phyloP scores from a whole-genome alignment of 768 basidiomycete genomes.

The Multifurca ochricompacta region DNA sequence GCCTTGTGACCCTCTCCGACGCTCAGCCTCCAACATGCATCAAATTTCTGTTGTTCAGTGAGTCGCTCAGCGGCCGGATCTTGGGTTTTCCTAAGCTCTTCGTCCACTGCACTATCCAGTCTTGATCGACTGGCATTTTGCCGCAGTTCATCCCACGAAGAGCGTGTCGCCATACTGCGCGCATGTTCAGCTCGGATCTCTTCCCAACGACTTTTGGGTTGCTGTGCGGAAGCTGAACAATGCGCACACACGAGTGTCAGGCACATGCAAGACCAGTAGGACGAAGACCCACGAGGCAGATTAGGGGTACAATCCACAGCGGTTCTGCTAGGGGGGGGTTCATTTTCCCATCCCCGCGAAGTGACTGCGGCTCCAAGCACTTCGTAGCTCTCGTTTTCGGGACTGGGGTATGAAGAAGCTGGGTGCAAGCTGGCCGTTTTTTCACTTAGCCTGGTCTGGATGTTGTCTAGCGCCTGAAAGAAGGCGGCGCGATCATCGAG shows the following conservation, averaged over 20 bases:
- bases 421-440: conserved; percentile 9
- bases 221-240: not conserved
- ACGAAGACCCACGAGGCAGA: not conserved
- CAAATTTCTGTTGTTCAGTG: conserved; percentile 47
- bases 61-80: conserved; percentile 31
- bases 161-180: conserved; percentile 32
- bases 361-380: not conserved
- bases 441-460: conserved; percentile 24
- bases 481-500: conserved; percentile 30
- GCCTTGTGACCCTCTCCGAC: conserved; percentile 27
- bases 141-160: conserved; percentile 64
- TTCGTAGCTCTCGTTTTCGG: not conserved
- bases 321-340: not conserved
- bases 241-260: too few relatives aligned
- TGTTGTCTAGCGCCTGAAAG: conserved; percentile 28
- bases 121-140: conserved; percentile 30
- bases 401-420: not conserved
- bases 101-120: conserved; percentile 28
- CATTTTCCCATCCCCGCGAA: not conserved
- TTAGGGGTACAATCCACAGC: not conserved
- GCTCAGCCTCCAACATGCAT: conserved; percentile 54
- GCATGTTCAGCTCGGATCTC: conserved; percentile 53
- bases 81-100: conserved; percentile 29
- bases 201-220: conserved; percentile 47
- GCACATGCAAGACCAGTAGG: not conserved